These are phyloP conservation scores for Pichia sp. DNA, from an alignment of 1,139 yeast genomes.

Conservation along the genomic window DNA sequence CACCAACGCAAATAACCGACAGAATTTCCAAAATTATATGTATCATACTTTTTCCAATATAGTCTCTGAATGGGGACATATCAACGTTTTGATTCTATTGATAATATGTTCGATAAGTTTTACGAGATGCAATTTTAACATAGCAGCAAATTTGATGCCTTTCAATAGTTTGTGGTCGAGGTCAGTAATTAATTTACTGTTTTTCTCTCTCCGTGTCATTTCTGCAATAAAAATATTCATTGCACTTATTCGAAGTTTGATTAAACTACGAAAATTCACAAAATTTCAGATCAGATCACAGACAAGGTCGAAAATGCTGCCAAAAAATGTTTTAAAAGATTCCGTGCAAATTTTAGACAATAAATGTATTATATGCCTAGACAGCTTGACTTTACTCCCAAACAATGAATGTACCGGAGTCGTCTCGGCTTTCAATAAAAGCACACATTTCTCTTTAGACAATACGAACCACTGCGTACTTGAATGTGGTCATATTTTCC, in stretches of 20 bases:
- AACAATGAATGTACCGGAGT: not conserved
- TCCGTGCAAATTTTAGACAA: not conserved
- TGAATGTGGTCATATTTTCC: constrained; percentile 38
- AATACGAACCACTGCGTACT: constrained; percentile 9
- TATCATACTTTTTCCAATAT: constrained; percentile 13
- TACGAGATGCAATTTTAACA: constrained; percentile 8
- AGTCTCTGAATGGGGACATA: constrained; percentile 15
- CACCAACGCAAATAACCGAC: constrained; percentile 16
- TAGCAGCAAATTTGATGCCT: constrained; percentile 4
- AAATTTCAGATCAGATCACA: not conserved
- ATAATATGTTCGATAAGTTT: constrained; percentile 14
- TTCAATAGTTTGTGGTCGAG: constrained; percentile 10
- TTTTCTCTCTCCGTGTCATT: constrained; percentile 15
- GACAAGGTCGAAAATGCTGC: not conserved
- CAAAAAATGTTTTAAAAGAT: not conserved
- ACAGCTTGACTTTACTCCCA: not conserved
- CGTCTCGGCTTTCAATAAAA: not conserved
- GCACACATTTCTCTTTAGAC: not conserved
- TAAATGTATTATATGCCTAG: constrained; percentile 1
- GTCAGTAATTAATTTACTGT: constrained; percentile 11
- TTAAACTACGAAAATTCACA: constrained; percentile 15
- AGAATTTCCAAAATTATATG: constrained; percentile 11
- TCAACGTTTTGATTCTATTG: constrained; percentile 16
- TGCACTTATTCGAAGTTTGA: constrained; percentile 15
- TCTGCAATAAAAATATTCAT: constrained; percentile 16